Evolutionary conservation across 75 land plant genomes (phyloP), one percentile per base, ranked within the genome.

Genomic region (Larix kaempferi): DNA sequence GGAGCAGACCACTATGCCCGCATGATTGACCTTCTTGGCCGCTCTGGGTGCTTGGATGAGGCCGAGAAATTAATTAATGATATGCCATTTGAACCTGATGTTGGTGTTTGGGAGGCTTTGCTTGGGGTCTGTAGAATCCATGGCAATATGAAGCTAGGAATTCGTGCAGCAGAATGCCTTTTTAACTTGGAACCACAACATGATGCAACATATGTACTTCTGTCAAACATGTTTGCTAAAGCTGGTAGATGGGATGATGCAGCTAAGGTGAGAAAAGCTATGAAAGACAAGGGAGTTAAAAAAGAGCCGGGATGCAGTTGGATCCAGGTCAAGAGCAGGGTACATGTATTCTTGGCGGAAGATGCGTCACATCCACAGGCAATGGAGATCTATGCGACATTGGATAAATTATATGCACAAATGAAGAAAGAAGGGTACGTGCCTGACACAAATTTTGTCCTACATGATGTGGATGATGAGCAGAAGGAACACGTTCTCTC

Each of bases 11-110:
- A 86, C 10, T 80, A 82, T 73, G 78, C 81, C 29, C 73, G 80
- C 71, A 83, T 86, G 82, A 75, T 82, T 21, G 88, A 86, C 77
- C 82, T 86, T 26, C 66, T 86, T 62, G 86, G 88, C 14, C 88
- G 88, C 74, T 86, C 88, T 56, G 90, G 89, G 49, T 65, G 71
- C 41, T 75, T 88, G 75, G 56, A 83, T 2, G 81, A 84, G 74
- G 89, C 90, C n/a, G 81, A 78, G 82, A 76, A 83, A 26, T 62
- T 88, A 55, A 84, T 88, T n/a, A 55, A 13, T 37, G 26, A 49
- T 8, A 88, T 88, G 90, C 88, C 90, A 27, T 84, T 35, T 57
- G 74, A 22, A n/a, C 84, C 89, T 12, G 83, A 80, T 78, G 66
- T 69, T 35, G 69, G 59, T 8, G 82, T 83, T 10, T 88, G 90